Base-by-base conservation (phyloP, 768 basidiomycete genomes). In the Suillus tomentosus region DNA sequence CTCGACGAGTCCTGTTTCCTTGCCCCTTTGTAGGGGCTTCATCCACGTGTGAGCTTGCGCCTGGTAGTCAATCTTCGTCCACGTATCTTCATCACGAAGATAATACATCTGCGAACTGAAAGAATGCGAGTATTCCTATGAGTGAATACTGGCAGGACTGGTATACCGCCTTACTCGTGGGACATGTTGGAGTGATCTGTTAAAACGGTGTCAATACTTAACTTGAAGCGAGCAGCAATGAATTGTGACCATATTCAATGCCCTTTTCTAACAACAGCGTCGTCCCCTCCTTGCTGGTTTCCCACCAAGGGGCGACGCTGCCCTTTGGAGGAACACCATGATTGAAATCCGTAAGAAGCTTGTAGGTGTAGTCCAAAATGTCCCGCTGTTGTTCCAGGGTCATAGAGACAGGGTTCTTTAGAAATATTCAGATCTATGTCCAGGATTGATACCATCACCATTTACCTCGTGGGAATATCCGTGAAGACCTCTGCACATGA, bases 251-350 rank as follows among this genome's bases (percentile, higher is more conserved):
- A 69, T 92, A 92, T 78, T 89, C 82, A 53, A 92, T 88, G 0
- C 91, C 91, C 66, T 87, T 87, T 43, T 88, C 86, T 27, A 90
- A 80, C 31, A 92, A 76, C 31, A 92, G 77, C 17, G 83, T 75
- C 0, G 85, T 85, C 4, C 86, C 87, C 72, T 89, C 88, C 65
- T 83, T 86, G 73, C 84, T 87, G 3, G 85, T 85, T 72, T 92
- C 91, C 90, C 90, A 92, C 89, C 90, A 92, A 0, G 89, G 90
- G 1, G 89, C 90, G 40, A 90, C 88, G 58, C 82, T 85, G 45
- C 86, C 87, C 71, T 84, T 85, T 0, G 86, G 87, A 27, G 85
- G 78, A 17, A 81, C 73, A 31, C 86, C 85, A 64, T 83, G 75
- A 70, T 88, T 89, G 70, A 91, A 91, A 14, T 81, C 79, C 1